phyloP scores from a whole-genome alignment of 176 grass and related monocot genomes.

The Coix lacrymajobi region DNA sequence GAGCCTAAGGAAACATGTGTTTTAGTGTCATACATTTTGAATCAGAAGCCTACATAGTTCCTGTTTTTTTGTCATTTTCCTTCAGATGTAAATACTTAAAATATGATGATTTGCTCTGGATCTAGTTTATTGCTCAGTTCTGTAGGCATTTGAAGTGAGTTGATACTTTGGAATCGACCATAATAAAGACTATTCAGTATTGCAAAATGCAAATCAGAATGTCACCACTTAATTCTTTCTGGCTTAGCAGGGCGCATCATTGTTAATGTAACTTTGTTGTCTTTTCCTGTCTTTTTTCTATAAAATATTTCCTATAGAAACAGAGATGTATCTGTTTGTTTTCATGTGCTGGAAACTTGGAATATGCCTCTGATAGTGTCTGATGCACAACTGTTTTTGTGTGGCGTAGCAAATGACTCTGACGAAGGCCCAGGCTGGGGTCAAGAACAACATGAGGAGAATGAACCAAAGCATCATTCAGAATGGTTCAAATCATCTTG shows the following conservation, averaged over 20 bases:
- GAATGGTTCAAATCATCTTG: constrained; percentile 78
- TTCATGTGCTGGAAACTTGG: not conserved
- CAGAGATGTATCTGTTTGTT: not conserved
- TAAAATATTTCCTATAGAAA: not conserved
- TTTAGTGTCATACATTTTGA: not conserved
- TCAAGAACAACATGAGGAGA: constrained; percentile 94
- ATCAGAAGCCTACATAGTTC: not conserved
- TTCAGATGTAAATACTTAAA: not conserved
- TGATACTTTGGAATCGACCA: not conserved
- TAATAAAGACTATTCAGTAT: not conserved
- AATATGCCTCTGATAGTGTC: not conserved
- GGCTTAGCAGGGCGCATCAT: not conserved
- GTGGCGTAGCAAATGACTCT: constrained; percentile 67
- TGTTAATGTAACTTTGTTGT: not conserved
- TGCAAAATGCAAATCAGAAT: not conserved
- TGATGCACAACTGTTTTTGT: not conserved
- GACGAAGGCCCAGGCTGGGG: constrained; percentile 57
- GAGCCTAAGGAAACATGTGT: not conserved
- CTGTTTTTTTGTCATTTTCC: not conserved
- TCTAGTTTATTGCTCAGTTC: not conserved
- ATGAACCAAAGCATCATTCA: constrained; percentile 86
- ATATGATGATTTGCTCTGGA: not conserved
- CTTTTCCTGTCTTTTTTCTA: not conserved
- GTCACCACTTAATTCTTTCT: not conserved
- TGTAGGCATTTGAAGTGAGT: not conserved